Evolutionary conservation across 2,329 filamentous ascomycete species (phyloP).

Genomic region (Furcasterigmium furcatum): DNA sequence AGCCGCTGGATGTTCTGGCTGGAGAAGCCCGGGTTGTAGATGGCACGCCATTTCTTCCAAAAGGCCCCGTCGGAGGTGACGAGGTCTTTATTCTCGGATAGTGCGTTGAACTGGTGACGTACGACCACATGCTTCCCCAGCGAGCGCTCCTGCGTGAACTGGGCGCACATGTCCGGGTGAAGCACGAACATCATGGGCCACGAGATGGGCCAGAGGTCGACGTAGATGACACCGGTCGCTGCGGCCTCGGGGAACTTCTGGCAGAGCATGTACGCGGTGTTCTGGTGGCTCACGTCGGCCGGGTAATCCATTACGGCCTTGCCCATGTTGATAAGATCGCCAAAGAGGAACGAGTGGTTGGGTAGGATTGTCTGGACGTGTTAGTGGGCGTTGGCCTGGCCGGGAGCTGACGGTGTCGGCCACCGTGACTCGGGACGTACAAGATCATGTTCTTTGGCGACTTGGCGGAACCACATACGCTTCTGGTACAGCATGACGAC

Average conservation of each 20-base stretch:
- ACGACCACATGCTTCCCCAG: constrained; percentile 21
- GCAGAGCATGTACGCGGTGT: neutral
- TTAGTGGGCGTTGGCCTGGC: no score
- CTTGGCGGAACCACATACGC: no score
- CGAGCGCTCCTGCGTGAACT: constrained; percentile 16
- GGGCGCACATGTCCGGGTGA: constrained; percentile 20
- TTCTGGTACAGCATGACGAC: no score
- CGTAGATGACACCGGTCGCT: constrained; percentile 20
- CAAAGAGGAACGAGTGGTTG: neutral
- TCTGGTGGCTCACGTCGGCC: neutral
- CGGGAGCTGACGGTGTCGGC: no score
- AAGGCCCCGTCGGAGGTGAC: constrained; percentile 22
- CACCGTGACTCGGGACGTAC: no score
- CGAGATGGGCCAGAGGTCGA: constrained; percentile 23
- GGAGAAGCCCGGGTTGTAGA: constrained; percentile 33
- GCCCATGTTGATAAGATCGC: neutral
- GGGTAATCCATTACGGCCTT: neutral
- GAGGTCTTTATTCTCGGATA: constrained; percentile 27
- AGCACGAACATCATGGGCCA: constrained; percentile 20
- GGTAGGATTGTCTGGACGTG: neutral
- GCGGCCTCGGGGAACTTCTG: constrained; percentile 12
- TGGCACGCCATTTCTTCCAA: constrained; percentile 23
- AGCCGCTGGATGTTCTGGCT: constrained; percentile 27
- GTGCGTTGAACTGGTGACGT: constrained; percentile 18
- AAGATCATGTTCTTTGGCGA: no score